These are phyloP conservation scores for Euphorbia celastroides DNA, from an alignment of 441 rosid species.

Conservation along the genomic window DNA sequence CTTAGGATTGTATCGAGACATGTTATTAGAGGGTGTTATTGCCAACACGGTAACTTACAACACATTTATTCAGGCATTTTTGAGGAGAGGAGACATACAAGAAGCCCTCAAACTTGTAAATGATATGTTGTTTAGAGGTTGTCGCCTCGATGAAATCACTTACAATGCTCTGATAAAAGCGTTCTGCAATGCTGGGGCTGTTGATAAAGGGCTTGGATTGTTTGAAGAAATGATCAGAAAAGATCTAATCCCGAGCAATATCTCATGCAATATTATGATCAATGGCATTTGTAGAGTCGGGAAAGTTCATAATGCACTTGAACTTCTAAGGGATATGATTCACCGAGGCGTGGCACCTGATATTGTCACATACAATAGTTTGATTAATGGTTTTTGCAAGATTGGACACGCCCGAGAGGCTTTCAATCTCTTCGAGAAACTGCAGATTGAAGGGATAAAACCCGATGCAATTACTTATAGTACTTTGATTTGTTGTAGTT, in stretches of 20 bases:
- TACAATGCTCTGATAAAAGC: slow-evolving; percentile 68
- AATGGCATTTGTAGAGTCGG: slow-evolving; percentile 56
- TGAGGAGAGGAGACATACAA: slow-evolving; percentile 52
- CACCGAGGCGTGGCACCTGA: slow-evolving; percentile 62
- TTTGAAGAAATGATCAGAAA: slow-evolving; percentile 68
- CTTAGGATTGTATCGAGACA: slow-evolving; percentile 47
- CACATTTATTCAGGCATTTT: slow-evolving; percentile 52
- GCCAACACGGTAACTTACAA: slow-evolving; percentile 84
- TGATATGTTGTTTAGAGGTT: slow-evolving; percentile 79
- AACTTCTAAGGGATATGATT: slow-evolving; percentile 67
- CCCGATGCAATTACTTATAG: slow-evolving; percentile 78
- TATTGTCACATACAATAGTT: slow-evolving; percentile 67
- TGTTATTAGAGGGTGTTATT: slow-evolving; percentile 70
- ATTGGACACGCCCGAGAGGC: slow-evolving; percentile 55
- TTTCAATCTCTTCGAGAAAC: slow-evolving; percentile 48
- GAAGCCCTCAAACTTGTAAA: slow-evolving; percentile 71
- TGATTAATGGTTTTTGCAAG: slow-evolving; percentile 75
- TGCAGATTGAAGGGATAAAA: slow-evolving; percentile 57
- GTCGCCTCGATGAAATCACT: slow-evolving; percentile 60
- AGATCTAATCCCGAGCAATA: slow-evolving; percentile 44
- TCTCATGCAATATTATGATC: slow-evolving; percentile 72
- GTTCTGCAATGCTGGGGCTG: slow-evolving; percentile 53
- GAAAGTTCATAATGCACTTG: slow-evolving; percentile 53
- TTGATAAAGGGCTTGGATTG: slow-evolving; percentile 54
- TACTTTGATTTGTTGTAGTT: slow-evolving; percentile 69